Evolutionary conservation across 768 basidiomycete species (phyloP), one percentile per base, ranked within the genome.

Genomic region (Amanita phalloides): DNA sequence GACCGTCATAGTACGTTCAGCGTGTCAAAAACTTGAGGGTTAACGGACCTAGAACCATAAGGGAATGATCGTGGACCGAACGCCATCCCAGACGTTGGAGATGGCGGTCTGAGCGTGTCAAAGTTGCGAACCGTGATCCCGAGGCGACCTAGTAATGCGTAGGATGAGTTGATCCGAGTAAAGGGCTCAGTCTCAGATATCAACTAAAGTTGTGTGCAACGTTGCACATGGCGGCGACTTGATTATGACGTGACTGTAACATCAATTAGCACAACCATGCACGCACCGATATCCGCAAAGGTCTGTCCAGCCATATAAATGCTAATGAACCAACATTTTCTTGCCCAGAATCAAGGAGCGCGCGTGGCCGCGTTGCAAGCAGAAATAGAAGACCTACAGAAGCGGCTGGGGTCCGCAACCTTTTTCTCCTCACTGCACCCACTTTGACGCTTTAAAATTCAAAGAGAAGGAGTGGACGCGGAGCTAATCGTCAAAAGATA

Each of bases 401-500:
- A 17, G 17, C 17, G 17, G 17, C 17, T 17, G 17, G 79, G 78
- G 79, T 74, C 51, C 32, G 60, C 25, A 17, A 17, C 28, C 20
- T 33, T n/a, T 25, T 45, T 25, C 26, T 33, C 13, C 35, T 28
- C 20, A 26, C 23, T 44, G 23, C 45, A 61, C 57, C 54, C 57
- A 62, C 47, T 54, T 56, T 58, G 35, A 9, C 42, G 7, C 36
- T 28, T 45, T 30, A 37, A 20, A 20, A n/a, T 14, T 54, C 28
- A 48, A 32, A 76, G 75, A 32, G 64, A 62, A 49, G 51, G 63
- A 41, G 71, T 73, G 53, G 76, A 81, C 47, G 75, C 82, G 0
- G 77, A 81, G 39, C 67, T 66, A 45, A 77, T 85, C 6, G 78
- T 84, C 21, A 78, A 81, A 54, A 66, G 70, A 11, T 84, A 89